Evolutionary conservation across 139 green algal species (phyloP).

Genomic region (Coelastrella sp.): DNA sequence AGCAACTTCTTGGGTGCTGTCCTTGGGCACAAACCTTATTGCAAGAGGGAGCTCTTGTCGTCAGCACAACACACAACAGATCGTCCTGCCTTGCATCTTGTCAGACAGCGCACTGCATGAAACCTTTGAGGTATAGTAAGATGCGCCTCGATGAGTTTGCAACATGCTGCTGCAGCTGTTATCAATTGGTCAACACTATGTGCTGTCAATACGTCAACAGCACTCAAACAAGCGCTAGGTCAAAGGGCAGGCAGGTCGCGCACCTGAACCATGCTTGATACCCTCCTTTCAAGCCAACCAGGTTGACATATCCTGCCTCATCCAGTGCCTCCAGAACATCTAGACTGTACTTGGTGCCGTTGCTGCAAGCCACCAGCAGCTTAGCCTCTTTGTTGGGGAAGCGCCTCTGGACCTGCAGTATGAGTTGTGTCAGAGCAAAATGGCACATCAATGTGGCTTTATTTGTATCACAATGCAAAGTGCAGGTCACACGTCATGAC

Average conservation of each 20-base stretch:
- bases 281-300: slow-evolving; percentile 82
- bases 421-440: too few species aligned
- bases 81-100: too few species aligned
- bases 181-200: too few species aligned
- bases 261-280: slow-evolving; percentile 84
- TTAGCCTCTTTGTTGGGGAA: slow-evolving; percentile 83
- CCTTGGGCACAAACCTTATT: too few species aligned
- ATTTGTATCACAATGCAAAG: background rate
- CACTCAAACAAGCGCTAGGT: too few species aligned
- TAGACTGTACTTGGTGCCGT: slow-evolving; percentile 83
- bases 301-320: slow-evolving; percentile 82
- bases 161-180: too few species aligned
- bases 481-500: background rate
- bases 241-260: background rate
- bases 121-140: too few species aligned
- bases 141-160: too few species aligned
- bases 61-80: too few species aligned
- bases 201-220: too few species aligned
- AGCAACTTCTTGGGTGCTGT: background rate
- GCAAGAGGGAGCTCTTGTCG: too few species aligned
- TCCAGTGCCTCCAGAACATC: slow-evolving; percentile 84
- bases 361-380: slow-evolving; percentile 81
- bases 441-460: background rate
- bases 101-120: too few species aligned
- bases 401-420: slow-evolving; percentile 68